Conservation (phyloP, 352 stramenopile genomes). For the Globisporangium lucens region DNA sequence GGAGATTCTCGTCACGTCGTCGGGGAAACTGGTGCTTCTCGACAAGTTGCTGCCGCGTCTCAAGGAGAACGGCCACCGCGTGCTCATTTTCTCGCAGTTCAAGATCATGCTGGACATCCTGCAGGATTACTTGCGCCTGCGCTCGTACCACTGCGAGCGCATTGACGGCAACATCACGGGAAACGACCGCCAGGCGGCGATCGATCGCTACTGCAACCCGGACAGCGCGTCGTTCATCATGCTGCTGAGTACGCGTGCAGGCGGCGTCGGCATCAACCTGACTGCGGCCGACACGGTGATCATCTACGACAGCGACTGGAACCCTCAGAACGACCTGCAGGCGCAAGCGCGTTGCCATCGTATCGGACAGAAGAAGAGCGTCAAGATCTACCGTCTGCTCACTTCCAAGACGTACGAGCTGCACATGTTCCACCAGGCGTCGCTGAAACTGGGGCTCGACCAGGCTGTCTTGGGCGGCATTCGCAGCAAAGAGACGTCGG, state of each 20-base stretch:
- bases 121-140: constrained; percentile 95
- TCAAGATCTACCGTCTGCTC: constrained; percentile 92
- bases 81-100: constrained; percentile 99
- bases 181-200: constrained; percentile 92
- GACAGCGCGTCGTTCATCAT: constrained; percentile 92
- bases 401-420: constrained; percentile 92
- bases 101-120: constrained; percentile 99
- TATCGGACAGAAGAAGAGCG: constrained; percentile 92
- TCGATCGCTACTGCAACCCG: constrained; percentile 87
- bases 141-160: constrained; percentile 93
- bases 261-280: constrained; percentile 98
- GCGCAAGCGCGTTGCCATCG: constrained; percentile 90
- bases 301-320: constrained; percentile 99
- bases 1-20: constrained; percentile 92
- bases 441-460: constrained; percentile 90
- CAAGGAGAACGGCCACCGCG: constrained; percentile 93
- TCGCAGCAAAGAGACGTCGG: constrained; percentile 53
- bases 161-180: constrained; percentile 99
- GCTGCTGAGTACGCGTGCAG: constrained; percentile 97
- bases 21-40: constrained; percentile 98
- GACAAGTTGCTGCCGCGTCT: constrained; percentile 98
- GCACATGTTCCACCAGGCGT: constrained; percentile 93
- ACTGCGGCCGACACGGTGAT: constrained; percentile 87
- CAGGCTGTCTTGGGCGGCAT: constrained; percentile 90
- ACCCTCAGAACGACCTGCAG: constrained; percentile 95